Conservation (phyloP, 352 stramenopile species). For the Globisporangium nunn region DNA sequence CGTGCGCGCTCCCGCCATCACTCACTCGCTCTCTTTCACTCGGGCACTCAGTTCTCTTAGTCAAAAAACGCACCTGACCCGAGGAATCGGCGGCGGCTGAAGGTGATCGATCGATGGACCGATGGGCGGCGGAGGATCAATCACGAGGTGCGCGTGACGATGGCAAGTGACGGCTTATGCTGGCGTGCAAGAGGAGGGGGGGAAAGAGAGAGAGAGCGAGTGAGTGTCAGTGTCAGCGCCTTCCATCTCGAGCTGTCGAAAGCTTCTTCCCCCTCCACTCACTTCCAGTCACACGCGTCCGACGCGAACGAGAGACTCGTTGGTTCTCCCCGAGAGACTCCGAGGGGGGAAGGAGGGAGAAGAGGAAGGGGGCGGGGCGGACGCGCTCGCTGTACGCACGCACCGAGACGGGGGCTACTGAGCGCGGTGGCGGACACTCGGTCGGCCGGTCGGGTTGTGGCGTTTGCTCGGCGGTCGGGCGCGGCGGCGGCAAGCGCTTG, state of each 20-base stretch:
- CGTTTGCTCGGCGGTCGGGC: background rate
- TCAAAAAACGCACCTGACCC: background rate
- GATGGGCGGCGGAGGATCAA: slow-evolving; percentile 12
- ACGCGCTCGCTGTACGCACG: too few relatives aligned
- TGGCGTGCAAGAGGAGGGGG: background rate
- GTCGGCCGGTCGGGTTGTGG: background rate
- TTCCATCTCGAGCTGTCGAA: background rate
- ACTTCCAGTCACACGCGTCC: background rate
- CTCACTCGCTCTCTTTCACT: too few relatives aligned
- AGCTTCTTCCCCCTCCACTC: background rate
- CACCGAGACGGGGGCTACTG: background rate
- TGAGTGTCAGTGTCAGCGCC: background rate
- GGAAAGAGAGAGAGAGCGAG: background rate
- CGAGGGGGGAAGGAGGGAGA: too few relatives aligned
- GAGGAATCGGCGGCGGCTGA: slow-evolving; percentile 1
- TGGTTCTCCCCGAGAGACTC: background rate
- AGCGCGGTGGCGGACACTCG: background rate
- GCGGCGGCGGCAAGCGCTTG: background rate
- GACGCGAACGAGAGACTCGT: background rate
- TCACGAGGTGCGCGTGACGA: slow-evolving; percentile 5
- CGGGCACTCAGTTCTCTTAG: too few relatives aligned
- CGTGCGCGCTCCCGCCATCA: background rate
- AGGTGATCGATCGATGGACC: slow-evolving; percentile 16
- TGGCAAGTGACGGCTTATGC: background rate
- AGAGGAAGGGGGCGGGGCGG: too few relatives aligned